Conservation (phyloP, 441 rosid species). For the Hura crepitans region DNA sequence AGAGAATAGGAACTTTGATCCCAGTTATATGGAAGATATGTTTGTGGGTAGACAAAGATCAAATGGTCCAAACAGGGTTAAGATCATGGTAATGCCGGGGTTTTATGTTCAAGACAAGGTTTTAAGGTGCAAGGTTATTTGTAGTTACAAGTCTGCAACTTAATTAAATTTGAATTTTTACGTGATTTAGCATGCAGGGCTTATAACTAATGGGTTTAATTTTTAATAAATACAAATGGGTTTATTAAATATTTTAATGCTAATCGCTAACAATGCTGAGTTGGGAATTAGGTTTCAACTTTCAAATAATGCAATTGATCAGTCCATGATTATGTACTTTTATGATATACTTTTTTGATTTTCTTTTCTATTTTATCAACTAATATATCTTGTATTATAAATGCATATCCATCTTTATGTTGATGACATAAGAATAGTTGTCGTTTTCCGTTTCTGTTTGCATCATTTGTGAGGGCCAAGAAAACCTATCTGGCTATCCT, state of each 20-base stretch:
- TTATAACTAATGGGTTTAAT: neutral
- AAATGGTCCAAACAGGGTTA: slow-evolving; percentile 46
- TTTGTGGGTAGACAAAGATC: slow-evolving; percentile 50
- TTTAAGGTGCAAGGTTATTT: slow-evolving; percentile 84
- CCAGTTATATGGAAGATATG: slow-evolving; percentile 85
- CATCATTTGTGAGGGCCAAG: too few relatives aligned
- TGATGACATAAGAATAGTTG: neutral
- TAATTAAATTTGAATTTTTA: slow-evolving; percentile 10
- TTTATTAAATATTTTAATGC: neutral
- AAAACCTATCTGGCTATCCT: too few relatives aligned
- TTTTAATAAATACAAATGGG: slow-evolving; percentile 15
- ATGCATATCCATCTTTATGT: neutral
- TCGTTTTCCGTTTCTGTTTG: too few relatives aligned
- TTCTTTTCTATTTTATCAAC: too few relatives aligned
- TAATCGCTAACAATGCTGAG: neutral
- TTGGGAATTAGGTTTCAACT: slow-evolving; percentile 15
- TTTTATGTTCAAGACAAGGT: slow-evolving; percentile 74
- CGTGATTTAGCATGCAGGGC: neutral
- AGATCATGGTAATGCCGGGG: slow-evolving; percentile 92
- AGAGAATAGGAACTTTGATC: slow-evolving; percentile 60
- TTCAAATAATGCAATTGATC: slow-evolving; percentile 14
- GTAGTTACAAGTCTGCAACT: slow-evolving; percentile 55
- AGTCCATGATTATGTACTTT: neutral
- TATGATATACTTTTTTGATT: too few relatives aligned
- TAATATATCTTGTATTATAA: too few relatives aligned